phyloP scores from a whole-genome alignment of 495 filamentous ascomycete species.

The Eremomyces bilateralis region DNA sequence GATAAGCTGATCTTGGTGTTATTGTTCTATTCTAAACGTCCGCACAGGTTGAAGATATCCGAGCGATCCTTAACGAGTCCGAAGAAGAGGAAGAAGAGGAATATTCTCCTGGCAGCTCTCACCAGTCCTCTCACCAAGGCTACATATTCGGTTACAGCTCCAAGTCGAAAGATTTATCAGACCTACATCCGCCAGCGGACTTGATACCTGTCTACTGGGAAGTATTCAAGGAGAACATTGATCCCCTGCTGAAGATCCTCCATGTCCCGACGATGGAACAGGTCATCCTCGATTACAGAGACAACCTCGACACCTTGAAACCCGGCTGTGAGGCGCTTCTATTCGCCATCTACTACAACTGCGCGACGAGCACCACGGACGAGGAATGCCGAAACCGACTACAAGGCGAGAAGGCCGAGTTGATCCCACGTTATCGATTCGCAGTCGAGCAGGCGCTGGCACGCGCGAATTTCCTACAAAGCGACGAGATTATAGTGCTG shows the following conservation, averaged over 20 bases:
- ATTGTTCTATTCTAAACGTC: not conserved
- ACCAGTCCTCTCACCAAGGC: slow-evolving; percentile 30
- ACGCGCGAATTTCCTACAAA: slow-evolving; percentile 50
- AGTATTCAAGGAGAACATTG: slow-evolving; percentile 26
- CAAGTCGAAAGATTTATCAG: slow-evolving; percentile 14
- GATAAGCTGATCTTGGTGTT: slow-evolving; percentile 1
- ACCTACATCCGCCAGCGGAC: slow-evolving; percentile 18
- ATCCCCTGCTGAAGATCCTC: slow-evolving; percentile 53
- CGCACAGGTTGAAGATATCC: slow-evolving; percentile 44
- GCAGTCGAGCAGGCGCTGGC: slow-evolving; percentile 60
- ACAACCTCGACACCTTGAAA: slow-evolving; percentile 13
- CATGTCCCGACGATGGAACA: slow-evolving; percentile 20
- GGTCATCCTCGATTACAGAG: slow-evolving; percentile 12
- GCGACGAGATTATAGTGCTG: slow-evolving; percentile 49
- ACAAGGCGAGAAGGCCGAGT: slow-evolving; percentile 28
- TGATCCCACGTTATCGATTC: slow-evolving; percentile 52
- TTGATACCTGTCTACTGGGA: slow-evolving; percentile 21
- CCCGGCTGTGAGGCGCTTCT: slow-evolving; percentile 40
- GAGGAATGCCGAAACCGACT: slow-evolving; percentile 30
- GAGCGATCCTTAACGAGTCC: slow-evolving; percentile 42
- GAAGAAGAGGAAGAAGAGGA: slow-evolving; percentile 48
- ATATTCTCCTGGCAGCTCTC: slow-evolving; percentile 30
- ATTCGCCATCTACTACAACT: slow-evolving; percentile 60
- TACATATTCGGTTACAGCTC: slow-evolving; percentile 35
- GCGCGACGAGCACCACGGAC: slow-evolving; percentile 43